Percentiles rank a stretch among this genome's conserved stretches.
These are phyloP conservation scores for Ampelocalamus luodianensis DNA, from an alignment of 176 grass and related monocot species.

Conservation along the genomic window DNA sequence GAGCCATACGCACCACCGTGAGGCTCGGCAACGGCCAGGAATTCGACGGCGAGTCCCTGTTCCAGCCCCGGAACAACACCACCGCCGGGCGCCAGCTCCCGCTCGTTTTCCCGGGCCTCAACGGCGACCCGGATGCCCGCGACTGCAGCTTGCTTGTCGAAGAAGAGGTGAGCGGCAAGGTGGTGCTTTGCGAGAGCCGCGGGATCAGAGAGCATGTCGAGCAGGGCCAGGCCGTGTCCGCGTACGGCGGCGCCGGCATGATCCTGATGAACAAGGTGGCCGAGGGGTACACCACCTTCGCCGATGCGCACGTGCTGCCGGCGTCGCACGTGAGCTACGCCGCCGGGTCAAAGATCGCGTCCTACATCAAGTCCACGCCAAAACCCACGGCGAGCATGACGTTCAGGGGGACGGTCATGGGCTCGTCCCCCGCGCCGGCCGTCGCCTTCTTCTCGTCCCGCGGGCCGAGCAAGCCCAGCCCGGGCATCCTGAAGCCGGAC, in stretches of 20 bases:
- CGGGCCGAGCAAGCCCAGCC: constrained; percentile 57
- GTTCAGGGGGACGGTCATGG: constrained; percentile 60
- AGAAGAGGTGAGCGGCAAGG: constrained; percentile 56
- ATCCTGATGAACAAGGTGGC: constrained; percentile 61
- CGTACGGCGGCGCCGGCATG: constrained; percentile 60
- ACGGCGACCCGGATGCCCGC: constrained; percentile 39
- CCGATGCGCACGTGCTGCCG: constrained; percentile 61
- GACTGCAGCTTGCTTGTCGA: constrained; percentile 51
- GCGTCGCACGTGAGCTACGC: constrained; percentile 59
- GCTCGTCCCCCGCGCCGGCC: constrained; percentile 57
- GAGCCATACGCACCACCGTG: constrained; percentile 55
- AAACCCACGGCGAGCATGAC: constrained; percentile 58
- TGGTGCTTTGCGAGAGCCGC: constrained; percentile 68
- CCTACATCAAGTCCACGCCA: constrained; percentile 51
- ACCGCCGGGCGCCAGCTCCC: constrained; percentile 42
- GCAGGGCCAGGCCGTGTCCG: constrained; percentile 50
- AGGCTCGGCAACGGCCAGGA: constrained; percentile 59
- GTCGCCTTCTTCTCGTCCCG: constrained; percentile 71
- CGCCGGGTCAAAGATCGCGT: constrained; percentile 44
- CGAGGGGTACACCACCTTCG: constrained; percentile 66
- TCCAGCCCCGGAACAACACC: constrained; percentile 54
- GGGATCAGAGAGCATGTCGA: constrained; percentile 42
- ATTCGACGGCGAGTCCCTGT: constrained; percentile 69
- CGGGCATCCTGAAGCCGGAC: constrained; percentile 71
- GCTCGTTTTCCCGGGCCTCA: constrained; percentile 54